Evolutionary conservation across 495 filamentous ascomycete species (phyloP), one percentile per base, ranked within the genome.

Genomic region (Diplogelasinospora grovesii): DNA sequence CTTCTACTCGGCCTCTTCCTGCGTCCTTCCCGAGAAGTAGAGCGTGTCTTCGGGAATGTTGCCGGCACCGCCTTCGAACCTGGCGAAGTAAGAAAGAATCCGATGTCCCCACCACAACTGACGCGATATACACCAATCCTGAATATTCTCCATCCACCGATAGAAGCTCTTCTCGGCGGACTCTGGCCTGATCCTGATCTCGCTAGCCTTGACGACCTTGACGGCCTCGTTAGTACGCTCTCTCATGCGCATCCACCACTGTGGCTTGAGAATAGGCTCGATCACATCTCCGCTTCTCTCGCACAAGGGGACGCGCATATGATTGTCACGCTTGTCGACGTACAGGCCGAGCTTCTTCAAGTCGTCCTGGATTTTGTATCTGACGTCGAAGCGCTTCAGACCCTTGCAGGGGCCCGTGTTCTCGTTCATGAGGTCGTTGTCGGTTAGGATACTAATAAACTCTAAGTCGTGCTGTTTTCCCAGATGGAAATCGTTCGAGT

Each of bases 101-200:
- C 82, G 82, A 57, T 88, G 83, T 29, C 83, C 83, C 83, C 82
- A 88, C 83, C 83, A 88, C 22, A 88, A 70, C 60, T 88, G 83
- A 49, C 83, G 64, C 11, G 80, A 85, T 20, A 88, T 58, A 66
- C 83, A 88, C 83, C 83, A 86, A 57, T 86, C 83, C 32, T 85
- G 78, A 57, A 85, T 71, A 47, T 74, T 73, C 24, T 68, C 63
- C 68, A 88, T 70, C 83, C 83, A 88, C 41, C 71, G 71, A 56
- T 68, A 78, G 57, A 83, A 88, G 50, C 61, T 76, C 63, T 75
- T 81, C 60, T 84, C 74, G 1, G 75, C 69, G n/a, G 63, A 66
- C 48, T 80, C 77, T 13, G 83, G 83, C 19, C 63, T 57, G 32
- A 88, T 81, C 56, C 74, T 75, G 53, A 88, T 78, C 24, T 79